These are phyloP conservation scores for Sugiyamaella smithiae DNA, from an alignment of 805 yeast species.

Conservation along the genomic window DNA sequence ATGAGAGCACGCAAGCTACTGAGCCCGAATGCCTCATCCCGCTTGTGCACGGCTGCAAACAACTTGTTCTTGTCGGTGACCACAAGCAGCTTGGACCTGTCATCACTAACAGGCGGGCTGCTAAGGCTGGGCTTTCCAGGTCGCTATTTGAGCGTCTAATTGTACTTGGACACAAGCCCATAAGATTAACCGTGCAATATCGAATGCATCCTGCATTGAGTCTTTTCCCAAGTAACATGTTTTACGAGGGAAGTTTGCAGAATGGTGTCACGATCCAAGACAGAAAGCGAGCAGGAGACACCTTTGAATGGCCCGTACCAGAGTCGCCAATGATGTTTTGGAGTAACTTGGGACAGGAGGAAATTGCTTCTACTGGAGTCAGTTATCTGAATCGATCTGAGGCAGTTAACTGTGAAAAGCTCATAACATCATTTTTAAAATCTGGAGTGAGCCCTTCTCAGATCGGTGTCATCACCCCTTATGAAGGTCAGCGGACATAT, in stretches of 20 bases:
- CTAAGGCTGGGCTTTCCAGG: constrained; percentile 80
- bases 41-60: constrained; percentile 83
- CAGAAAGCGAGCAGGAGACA: constrained; percentile 50
- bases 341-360: constrained; percentile 88
- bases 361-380: constrained; percentile 75
- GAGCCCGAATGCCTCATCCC: constrained; percentile 93
- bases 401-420: constrained; percentile 82
- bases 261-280: constrained; percentile 84
- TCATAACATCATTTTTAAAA: constrained; percentile 65
- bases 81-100: constrained; percentile 96
- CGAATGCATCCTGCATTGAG: constrained; percentile 90
- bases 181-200: constrained; percentile 86
- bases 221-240: constrained; percentile 87
- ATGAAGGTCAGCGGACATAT: constrained; percentile 89
- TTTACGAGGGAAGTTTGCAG: constrained; percentile 87
- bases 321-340: constrained; percentile 94
- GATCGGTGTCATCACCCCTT: constrained; percentile 92
- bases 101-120: constrained; percentile 73
- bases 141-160: constrained; percentile 86
- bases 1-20: constrained; percentile 90
- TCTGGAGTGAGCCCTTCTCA: constrained; percentile 78
- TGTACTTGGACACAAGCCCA: constrained; percentile 76
- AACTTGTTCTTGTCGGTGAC: constrained; percentile 88
- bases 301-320: constrained; percentile 89
- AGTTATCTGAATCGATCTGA: constrained; percentile 83